Evolutionary conservation across 345 rosid genomes (phyloP).

Genomic region (Cardiospermum halicacabum): DNA sequence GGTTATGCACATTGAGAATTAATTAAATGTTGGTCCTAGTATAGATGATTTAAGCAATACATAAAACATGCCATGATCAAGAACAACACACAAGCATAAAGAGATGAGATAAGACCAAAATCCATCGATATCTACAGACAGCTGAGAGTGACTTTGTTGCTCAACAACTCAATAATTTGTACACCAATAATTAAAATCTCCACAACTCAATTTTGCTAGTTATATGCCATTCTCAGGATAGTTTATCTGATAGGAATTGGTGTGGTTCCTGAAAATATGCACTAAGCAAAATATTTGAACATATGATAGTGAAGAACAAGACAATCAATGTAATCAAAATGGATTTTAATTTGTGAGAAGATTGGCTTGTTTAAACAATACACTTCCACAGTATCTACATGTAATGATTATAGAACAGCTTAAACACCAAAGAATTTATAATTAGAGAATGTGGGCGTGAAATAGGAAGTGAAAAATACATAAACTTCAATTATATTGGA

Average conservation of each 20-base stretch:
- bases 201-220: not conserved
- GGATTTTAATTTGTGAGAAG: constrained; percentile 19
- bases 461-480: constrained; percentile 12
- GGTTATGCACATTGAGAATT: not conserved
- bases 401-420: constrained; percentile 29
- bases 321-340: constrained; percentile 20
- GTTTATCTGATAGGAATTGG: not conserved
- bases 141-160: not conserved
- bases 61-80: constrained; percentile 4
- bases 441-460: constrained; percentile 14
- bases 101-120: constrained; percentile 6
- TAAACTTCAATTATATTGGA: constrained; percentile 14
- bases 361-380: constrained; percentile 19
- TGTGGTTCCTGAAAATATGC: not conserved
- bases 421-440: constrained; percentile 15
- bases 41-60: not conserved
- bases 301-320: not conserved
- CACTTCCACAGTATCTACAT: constrained; percentile 51
- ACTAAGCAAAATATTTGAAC: not conserved
- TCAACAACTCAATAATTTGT: not conserved
- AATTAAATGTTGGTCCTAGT: not conserved
- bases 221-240: not conserved
- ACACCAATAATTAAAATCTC: constrained; percentile 1
- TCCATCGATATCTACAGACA: not conserved
- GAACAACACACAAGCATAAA: constrained; percentile 12